A percentile compares a stretch with the other conserved stretches of the same genome.
These are phyloP conservation scores for Raffaelea albimanens DNA, from an alignment of 2,329 filamentous ascomycete species.

Conservation along the genomic window DNA sequence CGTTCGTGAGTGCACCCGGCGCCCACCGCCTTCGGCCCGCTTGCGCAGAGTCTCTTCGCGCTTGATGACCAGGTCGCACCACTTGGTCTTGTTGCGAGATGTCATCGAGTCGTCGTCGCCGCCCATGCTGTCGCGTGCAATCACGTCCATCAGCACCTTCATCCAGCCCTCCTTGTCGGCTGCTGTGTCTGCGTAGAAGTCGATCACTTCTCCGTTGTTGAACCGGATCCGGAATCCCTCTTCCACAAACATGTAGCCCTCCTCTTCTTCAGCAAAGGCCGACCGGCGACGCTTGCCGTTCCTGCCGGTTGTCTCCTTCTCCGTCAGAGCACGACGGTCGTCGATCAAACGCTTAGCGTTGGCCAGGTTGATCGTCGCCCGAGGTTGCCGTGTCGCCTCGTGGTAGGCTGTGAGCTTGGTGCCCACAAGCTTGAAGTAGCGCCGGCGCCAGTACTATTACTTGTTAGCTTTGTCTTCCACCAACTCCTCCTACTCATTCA, in stretches of 20 bases:
- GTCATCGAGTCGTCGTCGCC: constrained; percentile 34
- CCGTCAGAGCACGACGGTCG: constrained; percentile 72
- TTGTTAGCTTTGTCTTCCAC: constrained; percentile 19
- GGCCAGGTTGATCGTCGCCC: constrained; percentile 90
- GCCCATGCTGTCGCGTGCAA: constrained; percentile 40
- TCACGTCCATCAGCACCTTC: constrained; percentile 68
- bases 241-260: constrained; percentile 99
- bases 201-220: constrained; percentile 95
- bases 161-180: constrained; percentile 93
- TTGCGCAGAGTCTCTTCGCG: constrained; percentile 50
- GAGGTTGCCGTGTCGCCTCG: constrained; percentile 87
- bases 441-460: constrained; percentile 83
- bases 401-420: constrained; percentile 92
- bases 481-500: neutral
- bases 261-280: constrained; percentile 94
- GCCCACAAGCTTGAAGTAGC: constrained; percentile 90
- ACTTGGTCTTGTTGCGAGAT: constrained; percentile 43
- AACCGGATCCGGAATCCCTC: constrained; percentile 98
- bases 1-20: constrained; percentile 43
- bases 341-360: constrained; percentile 93
- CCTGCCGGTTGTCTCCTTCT: constrained; percentile 71
- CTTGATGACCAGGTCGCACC: constrained; percentile 60
- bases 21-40: constrained; percentile 40
- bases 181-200: constrained; percentile 90
- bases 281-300: constrained; percentile 78